Conservation (phyloP, 257 asterid genomes). For the Solanum boliviense region DNA sequence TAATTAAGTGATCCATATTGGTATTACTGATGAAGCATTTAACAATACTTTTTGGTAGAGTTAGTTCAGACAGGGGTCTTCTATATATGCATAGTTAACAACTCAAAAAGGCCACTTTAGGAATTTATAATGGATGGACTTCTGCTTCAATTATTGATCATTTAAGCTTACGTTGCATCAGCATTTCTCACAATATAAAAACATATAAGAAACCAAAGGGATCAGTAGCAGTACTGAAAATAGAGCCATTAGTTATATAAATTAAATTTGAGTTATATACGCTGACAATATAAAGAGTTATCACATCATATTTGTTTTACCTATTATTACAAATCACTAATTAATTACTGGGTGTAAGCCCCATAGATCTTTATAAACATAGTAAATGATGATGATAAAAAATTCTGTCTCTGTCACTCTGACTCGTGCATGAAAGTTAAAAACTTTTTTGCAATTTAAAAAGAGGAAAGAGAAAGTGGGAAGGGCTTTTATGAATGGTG, state of each 20-base stretch:
- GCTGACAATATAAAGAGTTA: neutral
- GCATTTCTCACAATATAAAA: neutral
- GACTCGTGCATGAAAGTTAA: neutral
- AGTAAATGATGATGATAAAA: too few relatives aligned
- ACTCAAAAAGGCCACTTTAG: neutral
- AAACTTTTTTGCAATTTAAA: neutral
- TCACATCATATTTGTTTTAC: neutral
- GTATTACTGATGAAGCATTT: neutral
- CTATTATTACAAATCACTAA: neutral
- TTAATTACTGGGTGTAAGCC: neutral
- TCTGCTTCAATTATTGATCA: constrained; percentile 1
- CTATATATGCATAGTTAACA: neutral
- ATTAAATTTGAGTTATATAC: neutral
- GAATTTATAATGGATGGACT: neutral
- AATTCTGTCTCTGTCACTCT: neutral
- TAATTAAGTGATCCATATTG: neutral
- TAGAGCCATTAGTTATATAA: neutral
- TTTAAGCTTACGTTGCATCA: neutral
- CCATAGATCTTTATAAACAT: neutral
- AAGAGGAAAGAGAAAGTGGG: neutral
- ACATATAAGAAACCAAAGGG: neutral
- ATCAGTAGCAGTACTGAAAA: neutral
- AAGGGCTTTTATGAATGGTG: neutral
- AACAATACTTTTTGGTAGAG: neutral
- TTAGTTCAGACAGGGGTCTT: neutral